Evolutionary conservation across 176 grass and related monocot genomes (phyloP), one percentile per base, ranked within the genome.

Genomic region (Pontederia paniculata): DNA sequence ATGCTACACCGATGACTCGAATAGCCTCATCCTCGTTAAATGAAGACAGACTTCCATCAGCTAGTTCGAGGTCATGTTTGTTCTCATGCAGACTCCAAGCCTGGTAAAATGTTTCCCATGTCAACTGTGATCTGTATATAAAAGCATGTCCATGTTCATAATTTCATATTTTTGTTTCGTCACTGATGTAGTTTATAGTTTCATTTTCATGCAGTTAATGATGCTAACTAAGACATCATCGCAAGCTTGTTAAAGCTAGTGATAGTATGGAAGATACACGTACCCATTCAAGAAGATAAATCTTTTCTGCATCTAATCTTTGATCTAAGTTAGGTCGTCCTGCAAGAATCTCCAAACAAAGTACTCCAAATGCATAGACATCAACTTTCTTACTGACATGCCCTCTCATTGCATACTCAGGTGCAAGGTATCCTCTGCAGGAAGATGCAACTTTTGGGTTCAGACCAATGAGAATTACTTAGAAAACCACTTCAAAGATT

Each of bases 401-500:
- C 8, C 69, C 69, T 61, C 69, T 72, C 69, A 72, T 62, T 0
- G 69, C 69, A 42, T 72, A 72, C 57, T 72, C 69, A 20, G 79
- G 79, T 62, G 79, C 79, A 9, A 82, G 54, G 68, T 82, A 82
- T 14, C 73, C 79, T 62, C 79, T 82, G 9, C 42, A 47, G n/a
- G n/a, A n/a, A n/a, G n/a, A n/a, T n/a, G n/a, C 41, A 42, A 41
- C 8, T 37, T 2, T 37, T 6, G 1, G 3, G 28, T 37, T 37
- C 28, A 37, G 28, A 37, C 7, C 28, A 37, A 2, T 37, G 28
- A 37, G 3, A 6, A 37, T 37, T 37, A 6, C 1, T 37, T 37
- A 37, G 28, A 37, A 2, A 37, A 6, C 7, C 1, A 2, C 28
- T 37, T 37, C 3, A 37, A 37, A 5, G 28, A 37, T 37, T 37